phyloP scores from a whole-genome alignment of 1,284 basidiomycete species.

The Marasmius oreades region DNA sequence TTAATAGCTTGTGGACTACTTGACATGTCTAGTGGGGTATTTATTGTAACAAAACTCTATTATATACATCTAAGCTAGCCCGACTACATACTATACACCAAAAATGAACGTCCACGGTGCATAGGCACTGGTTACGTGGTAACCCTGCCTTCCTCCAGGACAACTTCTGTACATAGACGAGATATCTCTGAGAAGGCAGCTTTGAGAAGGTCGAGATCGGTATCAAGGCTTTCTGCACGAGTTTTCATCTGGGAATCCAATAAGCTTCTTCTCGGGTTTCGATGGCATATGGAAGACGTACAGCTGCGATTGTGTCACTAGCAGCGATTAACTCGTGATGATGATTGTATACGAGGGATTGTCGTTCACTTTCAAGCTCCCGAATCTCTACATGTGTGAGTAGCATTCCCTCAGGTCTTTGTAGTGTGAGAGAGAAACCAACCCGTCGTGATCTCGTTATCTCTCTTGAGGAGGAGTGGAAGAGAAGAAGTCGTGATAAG shows the following conservation, averaged over 20 bases:
- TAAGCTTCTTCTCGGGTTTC: not conserved
- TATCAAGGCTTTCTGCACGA: conserved; percentile 77
- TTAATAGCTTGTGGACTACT: not conserved
- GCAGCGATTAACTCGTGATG: conserved; percentile 93
- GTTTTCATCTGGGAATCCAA: conserved; percentile 66
- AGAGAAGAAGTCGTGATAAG: conserved; percentile 77
- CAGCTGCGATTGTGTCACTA: conserved; percentile 85
- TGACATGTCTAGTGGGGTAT: not conserved
- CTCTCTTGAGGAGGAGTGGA: conserved; percentile 65
- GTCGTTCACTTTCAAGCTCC: conserved; percentile 83
- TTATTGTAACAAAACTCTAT: not conserved
- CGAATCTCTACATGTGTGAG: conserved; percentile 73
- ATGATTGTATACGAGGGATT: conserved; percentile 91
- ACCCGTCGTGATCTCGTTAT: conserved; percentile 77
- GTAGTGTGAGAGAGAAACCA: conserved; percentile 12
- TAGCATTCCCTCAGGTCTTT: no score
- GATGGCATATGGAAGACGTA: conserved; percentile 28
- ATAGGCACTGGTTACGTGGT: not conserved
- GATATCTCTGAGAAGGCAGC: conserved; percentile 84
- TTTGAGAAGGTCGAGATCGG: conserved; percentile 76
- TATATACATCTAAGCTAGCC: not conserved
- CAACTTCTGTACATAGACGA: conserved; percentile 66
- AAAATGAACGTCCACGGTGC: not conserved
- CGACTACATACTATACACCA: not conserved
- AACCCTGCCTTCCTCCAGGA: conserved; percentile 34